Percentiles rank a stretch among this genome's conserved stretches.
These are phyloP conservation scores for Xanthoconium separans DNA, from an alignment of 1,284 basidiomycete species.

Conservation along the genomic window DNA sequence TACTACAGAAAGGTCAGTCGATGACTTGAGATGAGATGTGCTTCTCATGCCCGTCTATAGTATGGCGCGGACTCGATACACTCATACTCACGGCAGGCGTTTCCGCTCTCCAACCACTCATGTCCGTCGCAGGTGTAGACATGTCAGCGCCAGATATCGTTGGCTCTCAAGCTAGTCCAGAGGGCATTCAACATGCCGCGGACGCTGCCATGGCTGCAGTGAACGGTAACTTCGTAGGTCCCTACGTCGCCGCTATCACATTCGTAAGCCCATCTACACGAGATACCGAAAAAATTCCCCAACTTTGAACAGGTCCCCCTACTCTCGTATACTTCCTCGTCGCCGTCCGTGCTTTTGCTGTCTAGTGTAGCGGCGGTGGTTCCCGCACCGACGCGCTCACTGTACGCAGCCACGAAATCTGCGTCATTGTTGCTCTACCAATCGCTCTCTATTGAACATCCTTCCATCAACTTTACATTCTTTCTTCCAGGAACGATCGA, in stretches of 20 bases:
- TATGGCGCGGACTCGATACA: slow-evolving; percentile 83
- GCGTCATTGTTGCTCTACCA: slow-evolving; percentile 80
- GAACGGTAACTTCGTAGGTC: slow-evolving; percentile 65
- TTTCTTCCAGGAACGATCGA: slow-evolving; percentile 65
- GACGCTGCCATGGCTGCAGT: slow-evolving; percentile 55
- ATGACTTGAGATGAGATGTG: background rate
- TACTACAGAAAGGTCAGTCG: slow-evolving; percentile 53
- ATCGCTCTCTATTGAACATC: slow-evolving; percentile 77
- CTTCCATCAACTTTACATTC: slow-evolving; percentile 56
- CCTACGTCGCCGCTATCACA: slow-evolving; percentile 60
- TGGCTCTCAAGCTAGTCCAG: slow-evolving; percentile 39
- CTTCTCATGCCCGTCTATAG: slow-evolving; percentile 38
- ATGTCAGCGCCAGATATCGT: slow-evolving; percentile 34
- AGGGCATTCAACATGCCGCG: slow-evolving; percentile 52
- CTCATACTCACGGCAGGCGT: slow-evolving; percentile 85
- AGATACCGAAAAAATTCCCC: background rate
- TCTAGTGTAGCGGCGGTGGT: slow-evolving; percentile 81
- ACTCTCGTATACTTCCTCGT: slow-evolving; percentile 63
- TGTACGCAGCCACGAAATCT: slow-evolving; percentile 86
- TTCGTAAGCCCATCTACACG: slow-evolving; percentile 49
- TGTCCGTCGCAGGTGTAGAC: slow-evolving; percentile 69
- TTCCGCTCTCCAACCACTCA: slow-evolving; percentile 76
- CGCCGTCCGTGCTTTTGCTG: slow-evolving; percentile 77
- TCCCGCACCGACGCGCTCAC: slow-evolving; percentile 81
- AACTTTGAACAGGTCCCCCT: slow-evolving; percentile 64